Base-by-base conservation (phyloP, 176 grass and related monocot genomes). In the Oryza coarctata region DNA sequence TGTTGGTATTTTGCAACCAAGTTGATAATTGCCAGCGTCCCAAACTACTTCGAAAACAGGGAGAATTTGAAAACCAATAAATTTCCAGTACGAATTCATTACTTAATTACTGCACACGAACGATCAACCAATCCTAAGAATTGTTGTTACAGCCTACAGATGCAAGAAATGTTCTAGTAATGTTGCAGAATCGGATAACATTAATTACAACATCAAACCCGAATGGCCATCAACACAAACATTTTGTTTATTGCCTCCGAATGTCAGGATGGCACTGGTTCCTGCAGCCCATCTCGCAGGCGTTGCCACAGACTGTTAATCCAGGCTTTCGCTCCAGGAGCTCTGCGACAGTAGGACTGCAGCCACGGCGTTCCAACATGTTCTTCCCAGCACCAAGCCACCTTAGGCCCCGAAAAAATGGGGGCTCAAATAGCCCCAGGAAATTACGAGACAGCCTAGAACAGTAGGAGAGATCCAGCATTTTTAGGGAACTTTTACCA, bases 321-420 rank as follows among this genome's bases (percentile, higher is more conserved):
- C 90, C 96, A 13, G 89, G 93, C 60, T 84, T 87, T 9, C 73
- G 84, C 22, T 29, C 83, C 67, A 81, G 65, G 77, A 98, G 83
- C 43, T 95, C 82, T 1, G 57, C 30, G 3, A 88, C 82, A 9
- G 68, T 95, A 1, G 78, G 82, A 38, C 74, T 91, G 78, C 87
- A 70, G 66, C 86, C 83, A 26, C 83, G 76, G 5, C 84, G 83
- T 7, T 86, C 71, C 44, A 90, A 58, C 73, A 83, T 82, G 5
- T 92, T 98, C 78, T 83, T 93, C 32, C 95, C 95, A n/a, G 95
- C 76, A 9, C 95, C 95, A 55, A 98, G 90, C 92, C 95, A 98
- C 31, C 93, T 84, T 31, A 95, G 87, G 26, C 92, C 95, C 68
- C 90, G 82, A 43, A 93, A 98, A 67, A 91, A 79, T 41, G 95